These are phyloP conservation scores for Melaleuca quinquenervia DNA, from an alignment of 345 rosid species.

Conservation along the genomic window DNA sequence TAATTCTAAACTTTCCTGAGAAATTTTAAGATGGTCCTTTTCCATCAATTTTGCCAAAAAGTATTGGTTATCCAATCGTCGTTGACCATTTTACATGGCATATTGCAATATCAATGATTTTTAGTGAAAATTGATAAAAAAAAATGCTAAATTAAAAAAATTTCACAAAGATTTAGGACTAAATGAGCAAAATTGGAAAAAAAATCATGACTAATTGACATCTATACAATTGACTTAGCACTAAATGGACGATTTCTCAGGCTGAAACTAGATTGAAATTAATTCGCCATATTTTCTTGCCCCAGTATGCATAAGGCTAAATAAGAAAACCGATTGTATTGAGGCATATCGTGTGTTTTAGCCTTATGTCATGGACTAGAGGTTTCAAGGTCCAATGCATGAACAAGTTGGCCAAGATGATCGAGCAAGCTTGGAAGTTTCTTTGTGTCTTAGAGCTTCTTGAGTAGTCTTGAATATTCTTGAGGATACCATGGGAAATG, in stretches of 20 bases:
- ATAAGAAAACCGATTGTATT: neutral
- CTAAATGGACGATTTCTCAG: neutral
- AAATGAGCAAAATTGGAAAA: rapidly evolving
- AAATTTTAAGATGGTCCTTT: neutral
- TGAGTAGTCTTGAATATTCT: neutral
- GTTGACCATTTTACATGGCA: rapidly evolving
- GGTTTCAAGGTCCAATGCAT: neutral
- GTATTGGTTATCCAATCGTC: neutral
- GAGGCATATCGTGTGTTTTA: neutral
- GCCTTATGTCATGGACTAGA: neutral
- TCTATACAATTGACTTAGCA: rapidly evolving
- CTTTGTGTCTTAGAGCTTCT: neutral
- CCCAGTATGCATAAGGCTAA: neutral
- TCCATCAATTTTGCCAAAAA: neutral
- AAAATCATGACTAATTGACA: neutral
- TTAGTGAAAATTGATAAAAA: rapidly evolving
- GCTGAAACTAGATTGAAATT: neutral
- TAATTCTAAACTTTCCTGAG: rapidly evolving
- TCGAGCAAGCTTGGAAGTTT: neutral
- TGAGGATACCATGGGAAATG: neutral
- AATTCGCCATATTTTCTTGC: neutral
- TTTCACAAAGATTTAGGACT: rapidly evolving
- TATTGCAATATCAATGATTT: rapidly evolving
- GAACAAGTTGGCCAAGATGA: neutral
- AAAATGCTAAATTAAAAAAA: rapidly evolving